Percentiles rank a stretch among this genome's conserved stretches.
Evolutionary conservation across 495 filamentous ascomycete genomes (phyloP).

Genomic region (Rhizodiscina lignyota): DNA sequence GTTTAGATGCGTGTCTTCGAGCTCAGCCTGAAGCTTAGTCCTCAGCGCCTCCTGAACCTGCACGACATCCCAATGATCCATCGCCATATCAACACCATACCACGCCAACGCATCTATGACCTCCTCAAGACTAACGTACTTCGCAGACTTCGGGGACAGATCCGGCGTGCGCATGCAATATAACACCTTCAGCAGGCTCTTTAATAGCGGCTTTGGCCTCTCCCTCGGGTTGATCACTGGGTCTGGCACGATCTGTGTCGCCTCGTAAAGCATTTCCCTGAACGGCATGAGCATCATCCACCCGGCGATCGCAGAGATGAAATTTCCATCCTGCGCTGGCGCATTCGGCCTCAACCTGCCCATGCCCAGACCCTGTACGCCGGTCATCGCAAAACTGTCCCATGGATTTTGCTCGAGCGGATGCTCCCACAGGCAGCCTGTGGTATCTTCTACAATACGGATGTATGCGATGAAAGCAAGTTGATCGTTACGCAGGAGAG

Average conservation of each 20-base stretch:
- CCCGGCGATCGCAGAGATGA: conserved; percentile 26
- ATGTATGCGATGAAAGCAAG: conserved; percentile 49
- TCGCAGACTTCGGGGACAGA: conserved; percentile 3
- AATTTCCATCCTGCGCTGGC: conserved; percentile 26
- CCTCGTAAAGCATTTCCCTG: conserved; percentile 34
- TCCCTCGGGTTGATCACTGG: conserved; percentile 29
- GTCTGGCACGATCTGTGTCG: conserved; percentile 26
- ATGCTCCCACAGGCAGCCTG: conserved; percentile 47
- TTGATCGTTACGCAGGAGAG: conserved; percentile 45
- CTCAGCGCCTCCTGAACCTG: conserved; percentile 35
- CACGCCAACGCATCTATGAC: conserved; percentile 14
- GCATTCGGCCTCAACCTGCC: conserved; percentile 27
- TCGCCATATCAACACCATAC: conserved; percentile 18
- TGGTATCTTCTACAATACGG: conserved; percentile 44
- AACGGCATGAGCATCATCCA: conserved; percentile 45
- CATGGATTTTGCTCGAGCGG: conserved; percentile 15
- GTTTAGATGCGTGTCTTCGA: conserved; percentile 26
- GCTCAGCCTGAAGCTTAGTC: conserved; percentile 33
- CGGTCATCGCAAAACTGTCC: conserved; percentile 37
- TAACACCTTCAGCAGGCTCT: conserved; percentile 16
- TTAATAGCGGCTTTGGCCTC: conserved; percentile 28
- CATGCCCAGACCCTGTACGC: conserved; percentile 33
- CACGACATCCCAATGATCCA: conserved; percentile 21
- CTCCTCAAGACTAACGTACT: conserved; percentile 11
- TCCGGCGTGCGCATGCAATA: conserved; percentile 12